Conservation (phyloP, 208 protist species). For the Acanthamoeba healyi region DNA sequence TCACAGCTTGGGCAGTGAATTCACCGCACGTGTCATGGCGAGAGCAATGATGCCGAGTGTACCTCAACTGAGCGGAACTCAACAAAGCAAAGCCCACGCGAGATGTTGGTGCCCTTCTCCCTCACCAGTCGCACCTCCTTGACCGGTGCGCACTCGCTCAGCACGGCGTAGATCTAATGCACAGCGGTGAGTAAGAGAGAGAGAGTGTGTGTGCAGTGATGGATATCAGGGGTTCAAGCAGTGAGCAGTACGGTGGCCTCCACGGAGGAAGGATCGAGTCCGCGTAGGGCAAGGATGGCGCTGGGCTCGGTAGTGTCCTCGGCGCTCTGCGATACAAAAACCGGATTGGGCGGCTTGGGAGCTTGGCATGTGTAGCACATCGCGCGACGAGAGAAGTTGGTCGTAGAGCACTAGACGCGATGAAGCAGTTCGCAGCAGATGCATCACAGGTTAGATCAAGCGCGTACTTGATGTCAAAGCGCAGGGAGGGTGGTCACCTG, state of each 20-base stretch:
- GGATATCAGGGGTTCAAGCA: background rate
- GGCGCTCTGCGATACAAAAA: background rate
- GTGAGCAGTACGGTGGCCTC: slow-evolving; percentile 35
- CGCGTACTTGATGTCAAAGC: background rate
- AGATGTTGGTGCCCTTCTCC: slow-evolving; percentile 66
- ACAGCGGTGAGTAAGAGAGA: background rate
- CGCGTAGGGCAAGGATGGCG: slow-evolving; percentile 33
- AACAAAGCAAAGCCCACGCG: slow-evolving; percentile 58
- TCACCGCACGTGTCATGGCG: background rate
- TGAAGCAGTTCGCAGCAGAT: background rate
- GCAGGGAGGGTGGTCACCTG: background rate
- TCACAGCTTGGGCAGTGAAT: background rate
- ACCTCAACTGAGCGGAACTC: slow-evolving; percentile 60
- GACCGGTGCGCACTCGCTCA: background rate
- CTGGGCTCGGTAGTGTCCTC: slow-evolving; percentile 33
- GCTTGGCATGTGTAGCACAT: slow-evolving; percentile 58
- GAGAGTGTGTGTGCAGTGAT: background rate
- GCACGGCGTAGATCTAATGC: slow-evolving; percentile 25
- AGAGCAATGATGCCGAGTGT: background rate
- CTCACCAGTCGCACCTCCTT: slow-evolving; percentile 61
- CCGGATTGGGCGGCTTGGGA: slow-evolving; percentile 11
- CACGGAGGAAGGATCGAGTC: slow-evolving; percentile 30
- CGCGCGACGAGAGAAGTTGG: slow-evolving; percentile 31
- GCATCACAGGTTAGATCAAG: background rate
- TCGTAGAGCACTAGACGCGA: slow-evolving; percentile 38